Conservation (phyloP, 352 stramenopile species). For the Albugo laibachii region DNA sequence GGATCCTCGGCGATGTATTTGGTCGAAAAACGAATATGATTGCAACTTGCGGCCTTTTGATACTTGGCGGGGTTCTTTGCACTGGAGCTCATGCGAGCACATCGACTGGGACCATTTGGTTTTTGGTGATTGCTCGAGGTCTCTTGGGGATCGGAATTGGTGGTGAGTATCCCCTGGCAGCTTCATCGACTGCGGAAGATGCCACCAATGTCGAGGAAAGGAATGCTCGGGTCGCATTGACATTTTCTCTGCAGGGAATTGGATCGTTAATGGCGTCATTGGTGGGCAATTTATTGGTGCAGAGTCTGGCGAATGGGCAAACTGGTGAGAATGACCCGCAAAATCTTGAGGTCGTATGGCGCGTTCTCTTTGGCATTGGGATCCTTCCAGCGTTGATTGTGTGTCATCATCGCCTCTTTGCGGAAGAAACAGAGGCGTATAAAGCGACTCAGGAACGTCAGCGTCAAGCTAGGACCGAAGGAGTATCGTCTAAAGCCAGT, state of each 20-base stretch:
- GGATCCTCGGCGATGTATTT: conserved; percentile 35
- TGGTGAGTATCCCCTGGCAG: conserved; percentile 27
- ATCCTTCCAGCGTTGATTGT: conserved; percentile 35
- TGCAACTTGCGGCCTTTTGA: conserved; percentile 35
- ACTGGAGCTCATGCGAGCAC: conserved; percentile 26
- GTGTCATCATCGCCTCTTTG: conserved; percentile 36
- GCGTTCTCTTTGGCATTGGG: conserved; percentile 35
- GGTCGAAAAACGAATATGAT: conserved; percentile 49
- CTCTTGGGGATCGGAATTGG: conserved; percentile 33
- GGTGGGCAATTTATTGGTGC: conserved; percentile 37
- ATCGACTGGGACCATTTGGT: conserved; percentile 23
- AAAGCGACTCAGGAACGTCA: conserved; percentile 10
- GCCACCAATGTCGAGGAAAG: conserved; percentile 18
- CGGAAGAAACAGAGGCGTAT: conserved; percentile 33
- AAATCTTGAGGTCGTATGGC: conserved; percentile 41
- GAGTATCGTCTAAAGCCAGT: not conserved
- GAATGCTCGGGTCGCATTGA: conserved; percentile 27
- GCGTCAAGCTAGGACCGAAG: not conserved
- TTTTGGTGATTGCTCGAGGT: conserved; percentile 31
- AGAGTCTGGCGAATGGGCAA: conserved; percentile 17
- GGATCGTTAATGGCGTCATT: conserved; percentile 28
- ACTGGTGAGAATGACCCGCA: conserved; percentile 16
- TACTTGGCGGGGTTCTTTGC: conserved; percentile 41
- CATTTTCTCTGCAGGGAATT: conserved; percentile 43
- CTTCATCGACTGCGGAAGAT: conserved; percentile 29